Evolutionary conservation across 495 filamentous ascomycete species (phyloP).

Genomic region (Daldinia decipiens): DNA sequence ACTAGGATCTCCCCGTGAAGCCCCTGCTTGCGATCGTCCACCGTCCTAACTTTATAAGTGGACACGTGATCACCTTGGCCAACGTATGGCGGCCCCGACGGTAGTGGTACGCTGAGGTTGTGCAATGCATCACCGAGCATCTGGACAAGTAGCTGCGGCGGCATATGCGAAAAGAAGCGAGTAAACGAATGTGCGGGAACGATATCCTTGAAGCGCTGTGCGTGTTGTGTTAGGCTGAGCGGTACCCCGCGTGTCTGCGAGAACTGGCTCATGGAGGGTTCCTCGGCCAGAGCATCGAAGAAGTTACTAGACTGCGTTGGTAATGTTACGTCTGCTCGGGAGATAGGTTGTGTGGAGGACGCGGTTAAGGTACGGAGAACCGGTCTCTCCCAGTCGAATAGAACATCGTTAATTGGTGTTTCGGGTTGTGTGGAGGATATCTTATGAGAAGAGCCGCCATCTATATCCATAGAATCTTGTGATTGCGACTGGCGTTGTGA

Average conservation of each 20-base stretch:
- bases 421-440: conserved; percentile 83
- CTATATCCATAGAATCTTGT: conserved; percentile 65
- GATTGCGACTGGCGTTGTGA: conserved; percentile 58
- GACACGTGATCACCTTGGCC: conserved; percentile 60
- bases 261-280: conserved; percentile 94
- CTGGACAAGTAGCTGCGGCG: conserved; percentile 79
- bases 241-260: conserved; percentile 82
- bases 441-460: conserved; percentile 49
- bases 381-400: conserved; percentile 83
- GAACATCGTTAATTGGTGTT: conserved; percentile 69
- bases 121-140: conserved; percentile 84
- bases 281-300: conserved; percentile 77
- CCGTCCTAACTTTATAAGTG: conserved; percentile 75
- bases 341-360: conserved; percentile 66
- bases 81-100: conserved; percentile 52
- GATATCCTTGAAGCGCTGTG: conserved; percentile 88
- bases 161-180: conserved; percentile 88
- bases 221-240: conserved; percentile 83
- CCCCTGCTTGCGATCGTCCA: conserved; percentile 81
- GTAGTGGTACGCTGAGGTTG: conserved; percentile 80
- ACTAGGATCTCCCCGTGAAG: conserved; percentile 86
- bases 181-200: conserved; percentile 81
- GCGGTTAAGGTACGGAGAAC: conserved; percentile 58
- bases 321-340: conserved; percentile 47
- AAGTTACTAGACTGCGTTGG: conserved; percentile 53